Conservation (phyloP, 768 basidiomycete genomes). For the Auriscalpium microsporum region DNA sequence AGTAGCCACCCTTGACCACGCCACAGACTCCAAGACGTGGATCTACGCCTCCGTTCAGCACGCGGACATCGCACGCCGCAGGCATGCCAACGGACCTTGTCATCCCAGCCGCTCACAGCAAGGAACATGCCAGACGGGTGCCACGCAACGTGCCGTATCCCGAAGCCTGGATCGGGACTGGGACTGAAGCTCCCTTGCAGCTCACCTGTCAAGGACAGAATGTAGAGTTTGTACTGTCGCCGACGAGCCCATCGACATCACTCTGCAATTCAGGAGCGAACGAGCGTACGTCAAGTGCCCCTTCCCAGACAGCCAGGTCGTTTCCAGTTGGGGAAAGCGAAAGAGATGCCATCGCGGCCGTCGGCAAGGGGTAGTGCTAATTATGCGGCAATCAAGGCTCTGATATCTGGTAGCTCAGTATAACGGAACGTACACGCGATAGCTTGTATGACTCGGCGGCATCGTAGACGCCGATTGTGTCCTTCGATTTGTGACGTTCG, state of each 20-base stretch:
- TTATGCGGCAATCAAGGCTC: slow-evolving; percentile 4
- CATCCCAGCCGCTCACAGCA: slow-evolving; percentile 82
- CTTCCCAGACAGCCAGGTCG: slow-evolving; percentile 76
- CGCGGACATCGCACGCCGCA: neutral
- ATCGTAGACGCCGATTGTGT: slow-evolving; percentile 82
- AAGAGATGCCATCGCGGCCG: slow-evolving; percentile 60
- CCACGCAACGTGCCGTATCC: slow-evolving; percentile 74
- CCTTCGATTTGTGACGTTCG: slow-evolving; percentile 86
- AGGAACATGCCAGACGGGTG: slow-evolving; percentile 81
- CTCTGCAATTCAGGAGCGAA: neutral
- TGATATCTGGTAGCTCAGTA: neutral
- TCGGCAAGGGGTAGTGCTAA: slow-evolving; percentile 81
- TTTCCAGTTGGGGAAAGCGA: slow-evolving; percentile 71
- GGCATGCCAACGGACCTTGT: slow-evolving; percentile 45
- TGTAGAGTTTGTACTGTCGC: slow-evolving; percentile 63
- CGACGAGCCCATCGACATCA: neutral
- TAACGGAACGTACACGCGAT: slow-evolving; percentile 45
- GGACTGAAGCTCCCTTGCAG: slow-evolving; percentile 61
- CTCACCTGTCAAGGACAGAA: slow-evolving; percentile 60
- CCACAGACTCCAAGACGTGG: slow-evolving; percentile 64
- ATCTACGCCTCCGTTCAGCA: slow-evolving; percentile 35
- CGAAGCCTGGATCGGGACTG: slow-evolving; percentile 72
- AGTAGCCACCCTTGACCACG: slow-evolving; percentile 60
- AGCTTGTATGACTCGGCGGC: slow-evolving; percentile 58
- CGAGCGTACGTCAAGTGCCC: slow-evolving; percentile 61